A percentile compares a stretch with the other conserved stretches of the same genome.
Evolutionary conservation across 495 filamentous ascomycete species (phyloP).

Genomic region (Oidiodendron maius): DNA sequence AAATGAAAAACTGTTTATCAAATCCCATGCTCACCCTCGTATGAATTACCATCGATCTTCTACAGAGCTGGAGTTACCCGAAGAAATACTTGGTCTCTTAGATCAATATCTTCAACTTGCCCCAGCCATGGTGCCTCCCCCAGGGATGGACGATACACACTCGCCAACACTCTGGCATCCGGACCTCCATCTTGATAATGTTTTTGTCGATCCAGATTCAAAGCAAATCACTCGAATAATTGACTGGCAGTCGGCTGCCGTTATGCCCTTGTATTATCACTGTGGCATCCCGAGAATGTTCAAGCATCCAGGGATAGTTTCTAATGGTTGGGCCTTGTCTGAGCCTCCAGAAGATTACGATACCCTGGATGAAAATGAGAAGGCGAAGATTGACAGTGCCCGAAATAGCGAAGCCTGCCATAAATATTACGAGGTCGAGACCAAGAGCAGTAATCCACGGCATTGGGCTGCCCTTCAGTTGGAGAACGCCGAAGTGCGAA

Average conservation of each 20-base stretch:
- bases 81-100: constrained; percentile 10
- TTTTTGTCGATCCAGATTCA: constrained; percentile 28
- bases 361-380: constrained; percentile 21
- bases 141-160: background rate
- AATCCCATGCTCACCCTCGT: constrained; percentile 8
- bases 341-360: constrained; percentile 25
- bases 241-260: constrained; percentile 25
- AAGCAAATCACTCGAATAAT: constrained; percentile 26
- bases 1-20: constrained; percentile 9
- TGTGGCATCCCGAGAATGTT: constrained; percentile 26
- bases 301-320: constrained; percentile 22
- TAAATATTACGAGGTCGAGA: constrained; percentile 29
- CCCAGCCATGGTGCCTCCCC: constrained; percentile 11
- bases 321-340: constrained; percentile 24
- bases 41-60: constrained; percentile 15
- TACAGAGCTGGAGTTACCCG: constrained; percentile 9
- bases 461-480: constrained; percentile 29
- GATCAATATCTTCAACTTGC: constrained; percentile 16
- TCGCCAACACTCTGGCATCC: constrained; percentile 25
- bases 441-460: constrained; percentile 24
- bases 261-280: constrained; percentile 20
- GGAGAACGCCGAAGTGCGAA: constrained; percentile 1
- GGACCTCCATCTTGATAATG: constrained; percentile 30
- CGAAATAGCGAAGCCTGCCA: constrained; percentile 26
- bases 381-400: constrained; percentile 23